These are phyloP conservation scores for Daedaleopsis sinensis DNA, from an alignment of 768 basidiomycete genomes.

Conservation along the genomic window DNA sequence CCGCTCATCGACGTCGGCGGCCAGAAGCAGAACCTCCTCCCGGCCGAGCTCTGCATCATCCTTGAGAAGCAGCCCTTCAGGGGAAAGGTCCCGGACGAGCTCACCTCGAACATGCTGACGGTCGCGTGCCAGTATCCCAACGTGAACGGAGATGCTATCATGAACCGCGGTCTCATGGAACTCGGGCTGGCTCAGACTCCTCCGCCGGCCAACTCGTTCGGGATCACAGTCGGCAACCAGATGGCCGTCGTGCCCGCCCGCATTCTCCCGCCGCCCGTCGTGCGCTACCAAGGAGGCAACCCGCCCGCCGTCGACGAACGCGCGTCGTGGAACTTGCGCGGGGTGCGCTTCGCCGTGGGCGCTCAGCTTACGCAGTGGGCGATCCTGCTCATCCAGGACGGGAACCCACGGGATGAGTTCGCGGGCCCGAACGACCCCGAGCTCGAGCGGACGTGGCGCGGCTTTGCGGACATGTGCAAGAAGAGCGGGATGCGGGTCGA, in stretches of 20 bases:
- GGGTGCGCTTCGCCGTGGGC: constrained; percentile 63
- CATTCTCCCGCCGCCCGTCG: constrained; percentile 45
- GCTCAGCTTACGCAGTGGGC: constrained; percentile 63
- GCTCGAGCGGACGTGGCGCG: constrained; percentile 47
- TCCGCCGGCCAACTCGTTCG: constrained; percentile 45
- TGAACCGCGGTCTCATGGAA: constrained; percentile 42
- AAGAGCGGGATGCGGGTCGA: constrained; percentile 62
- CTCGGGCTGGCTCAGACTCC: constrained; percentile 42
- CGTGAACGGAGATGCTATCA: constrained; percentile 49
- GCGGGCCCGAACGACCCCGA: constrained; percentile 52
- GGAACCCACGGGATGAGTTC: constrained; percentile 62
- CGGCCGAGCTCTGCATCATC: constrained; percentile 53
- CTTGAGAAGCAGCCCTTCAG: constrained; percentile 43
- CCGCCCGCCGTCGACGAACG: constrained; percentile 41
- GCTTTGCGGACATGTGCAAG: constrained; percentile 65
- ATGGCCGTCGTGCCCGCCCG: constrained; percentile 62
- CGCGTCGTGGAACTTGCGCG: constrained; percentile 57
- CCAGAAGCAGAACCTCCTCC: constrained; percentile 43
- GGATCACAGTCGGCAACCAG: constrained; percentile 46
- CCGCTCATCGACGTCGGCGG: constrained; percentile 54
- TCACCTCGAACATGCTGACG: constrained; percentile 54
- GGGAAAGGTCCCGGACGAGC: constrained; percentile 59
- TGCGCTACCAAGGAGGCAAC: constrained; percentile 41
- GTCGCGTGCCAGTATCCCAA: constrained; percentile 52
- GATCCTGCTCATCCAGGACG: constrained; percentile 69